These are phyloP conservation scores for Hygrophoropsis aurantiaca DNA, from an alignment of 768 basidiomycete genomes.

Conservation along the genomic window DNA sequence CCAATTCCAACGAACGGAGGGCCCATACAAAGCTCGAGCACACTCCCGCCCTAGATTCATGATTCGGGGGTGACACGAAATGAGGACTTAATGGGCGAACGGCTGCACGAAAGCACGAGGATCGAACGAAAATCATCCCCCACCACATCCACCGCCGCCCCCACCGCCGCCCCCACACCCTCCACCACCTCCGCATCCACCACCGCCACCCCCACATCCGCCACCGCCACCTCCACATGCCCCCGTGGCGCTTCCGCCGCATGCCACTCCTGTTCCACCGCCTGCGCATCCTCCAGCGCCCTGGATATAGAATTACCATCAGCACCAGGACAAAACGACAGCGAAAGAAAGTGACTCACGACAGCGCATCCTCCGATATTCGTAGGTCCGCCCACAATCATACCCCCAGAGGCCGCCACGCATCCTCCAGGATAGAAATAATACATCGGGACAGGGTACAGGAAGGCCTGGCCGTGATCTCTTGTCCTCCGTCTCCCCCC, in stretches of 20 bases:
- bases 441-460: constrained; percentile 39
- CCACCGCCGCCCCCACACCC: too few species aligned
- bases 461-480: constrained; percentile 35
- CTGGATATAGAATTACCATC: neutral
- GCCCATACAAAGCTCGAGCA: too few species aligned
- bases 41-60: too few species aligned
- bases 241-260: constrained; percentile 13
- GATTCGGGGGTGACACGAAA: too few species aligned
- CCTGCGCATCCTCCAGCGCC: constrained; percentile 9
- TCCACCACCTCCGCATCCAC: too few species aligned
- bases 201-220: constrained; percentile 4
- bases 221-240: constrained; percentile 30
- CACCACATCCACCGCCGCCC: too few species aligned
- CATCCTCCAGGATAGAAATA: constrained; percentile 20
- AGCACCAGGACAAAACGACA: neutral
- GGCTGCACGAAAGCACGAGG: too few species aligned
- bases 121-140: too few species aligned
- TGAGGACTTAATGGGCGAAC: too few species aligned
- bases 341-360: constrained; percentile 5
- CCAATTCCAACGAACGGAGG: too few species aligned
- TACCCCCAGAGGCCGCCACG: constrained; percentile 2
- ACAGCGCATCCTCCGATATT: constrained; percentile 2
- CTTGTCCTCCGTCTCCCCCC: too few species aligned
- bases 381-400: neutral
- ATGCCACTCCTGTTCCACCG: constrained; percentile 7